Base-by-base conservation (phyloP, 306 rosid species). In the Canavalia ensiformis region DNA sequence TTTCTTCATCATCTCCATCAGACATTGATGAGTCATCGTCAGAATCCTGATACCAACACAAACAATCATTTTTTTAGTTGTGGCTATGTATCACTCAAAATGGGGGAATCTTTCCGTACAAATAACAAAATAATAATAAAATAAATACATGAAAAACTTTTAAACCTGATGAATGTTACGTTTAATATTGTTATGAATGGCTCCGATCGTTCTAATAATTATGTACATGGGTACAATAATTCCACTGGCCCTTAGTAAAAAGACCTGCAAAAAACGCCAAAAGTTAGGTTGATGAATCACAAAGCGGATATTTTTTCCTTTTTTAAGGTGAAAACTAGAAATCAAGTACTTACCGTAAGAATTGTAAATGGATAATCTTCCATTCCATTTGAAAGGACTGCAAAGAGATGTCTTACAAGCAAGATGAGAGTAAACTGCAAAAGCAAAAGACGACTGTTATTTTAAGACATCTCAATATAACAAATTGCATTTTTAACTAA, bases 281-380 rank as follows among this genome's bases (percentile, higher is more conserved):
- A 77, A 5, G 62, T 76, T 71, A 85, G 30, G 63, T 45, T 0
- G 59, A 44, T 74, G 37, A 71, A 70, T 44, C 60, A 52, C 49
- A 18, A 39, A 8, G 13, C 7, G 33, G 4, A 57, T 79, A 52
- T 4, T 63, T 1, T 11, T 18, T 34, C 1, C 34, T 8, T 6
- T 54, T n/a, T 8, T 56, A 5, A 3, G 29, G 2, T 28, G 12
- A 25, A 57, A 54, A 12, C 4, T 25, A 31, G 51, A 45, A 79
- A 55, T 46, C 7, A 50, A 59, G 18, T 45, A 79, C 94, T 87
- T 84, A 95, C 99, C 0, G 97, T 91, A 4, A 91, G 75, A 77
- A 95, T 87, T 51, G 99, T 88, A 74, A 95, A 95, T 5, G 99
- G 99, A 85, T 93, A 91, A 10, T 91, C 93, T 84, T 84, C 93